Evolutionary conservation across 2,329 filamentous ascomycete genomes (phyloP).

Genomic region (Fusarium robinianum): DNA sequence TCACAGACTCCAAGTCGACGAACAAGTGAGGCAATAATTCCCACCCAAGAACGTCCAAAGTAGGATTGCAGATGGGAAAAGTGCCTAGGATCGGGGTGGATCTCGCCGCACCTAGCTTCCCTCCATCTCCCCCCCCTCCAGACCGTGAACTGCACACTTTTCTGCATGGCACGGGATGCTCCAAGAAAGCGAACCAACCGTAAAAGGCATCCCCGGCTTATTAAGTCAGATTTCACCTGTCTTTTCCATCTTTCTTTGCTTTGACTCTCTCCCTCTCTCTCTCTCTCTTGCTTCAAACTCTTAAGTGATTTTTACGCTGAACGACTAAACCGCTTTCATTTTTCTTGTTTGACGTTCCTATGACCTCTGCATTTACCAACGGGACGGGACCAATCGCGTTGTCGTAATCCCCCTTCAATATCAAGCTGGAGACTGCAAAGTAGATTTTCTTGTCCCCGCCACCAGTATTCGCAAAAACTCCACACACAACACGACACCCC

Average conservation of each 20-base stretch:
- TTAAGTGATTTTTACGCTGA: too few species aligned
- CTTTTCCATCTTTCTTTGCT: background rate
- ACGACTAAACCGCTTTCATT: constrained; percentile 1
- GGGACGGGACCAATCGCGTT: too few species aligned
- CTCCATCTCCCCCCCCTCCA: background rate
- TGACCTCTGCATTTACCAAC: too few species aligned
- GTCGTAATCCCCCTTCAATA: too few species aligned
- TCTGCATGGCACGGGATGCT: constrained; percentile 11
- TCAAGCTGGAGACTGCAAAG: too few species aligned
- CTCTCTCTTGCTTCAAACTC: constrained; percentile 8
- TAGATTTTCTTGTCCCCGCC: too few species aligned
- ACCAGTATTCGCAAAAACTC: too few species aligned
- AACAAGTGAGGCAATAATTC: too few species aligned
- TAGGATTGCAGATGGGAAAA: too few species aligned
- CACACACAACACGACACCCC: constrained; percentile 4
- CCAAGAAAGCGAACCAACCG: constrained; percentile 18
- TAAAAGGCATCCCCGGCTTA: constrained; percentile 5
- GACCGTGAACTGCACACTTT: constrained; percentile 1
- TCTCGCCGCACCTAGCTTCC: background rate
- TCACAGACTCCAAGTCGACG: too few species aligned
- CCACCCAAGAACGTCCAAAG: too few species aligned
- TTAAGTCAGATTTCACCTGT: constrained; percentile 3
- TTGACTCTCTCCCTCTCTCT: constrained; percentile 13
- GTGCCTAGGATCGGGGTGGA: constrained; percentile 14
- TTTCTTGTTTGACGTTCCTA: background rate